Conservation (phyloP, 495 filamentous ascomycete genomes). For the Penicillium longicatenatum region DNA sequence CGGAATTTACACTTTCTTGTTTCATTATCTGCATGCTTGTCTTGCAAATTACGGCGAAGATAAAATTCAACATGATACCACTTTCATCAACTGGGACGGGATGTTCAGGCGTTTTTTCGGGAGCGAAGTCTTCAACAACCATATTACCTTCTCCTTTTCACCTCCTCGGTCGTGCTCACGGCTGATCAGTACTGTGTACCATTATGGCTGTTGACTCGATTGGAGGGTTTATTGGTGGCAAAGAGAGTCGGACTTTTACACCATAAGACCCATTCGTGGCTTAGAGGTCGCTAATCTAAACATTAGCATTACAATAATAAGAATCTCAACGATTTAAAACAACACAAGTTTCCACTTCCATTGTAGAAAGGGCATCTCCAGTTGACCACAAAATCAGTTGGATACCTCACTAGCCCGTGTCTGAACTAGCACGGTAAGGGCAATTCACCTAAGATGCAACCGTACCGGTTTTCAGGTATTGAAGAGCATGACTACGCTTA, state of each 20-base stretch:
- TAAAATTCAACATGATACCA: constrained; percentile 60
- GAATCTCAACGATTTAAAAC: constrained; percentile 15
- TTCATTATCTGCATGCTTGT: constrained; percentile 50
- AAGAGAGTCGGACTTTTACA: constrained; percentile 2
- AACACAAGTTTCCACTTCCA: neutral
- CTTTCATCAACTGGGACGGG: constrained; percentile 52
- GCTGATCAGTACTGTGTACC: constrained; percentile 1
- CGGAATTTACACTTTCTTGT: constrained; percentile 28
- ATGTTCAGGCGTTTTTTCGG: constrained; percentile 45
- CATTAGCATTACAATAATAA: constrained; percentile 49
- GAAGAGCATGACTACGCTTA: no score
- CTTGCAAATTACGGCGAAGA: constrained; percentile 47
- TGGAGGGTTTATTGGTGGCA: constrained; percentile 12
- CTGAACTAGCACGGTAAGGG: no score
- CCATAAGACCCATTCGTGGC: constrained; percentile 5
- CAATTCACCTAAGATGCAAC: no score
- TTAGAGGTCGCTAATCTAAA: constrained; percentile 46
- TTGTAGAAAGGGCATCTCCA: no score
- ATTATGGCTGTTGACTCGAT: neutral
- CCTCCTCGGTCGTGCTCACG: constrained; percentile 12
- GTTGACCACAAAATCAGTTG: no score
- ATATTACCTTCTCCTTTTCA: constrained; percentile 20
- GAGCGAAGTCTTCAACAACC: constrained; percentile 51
- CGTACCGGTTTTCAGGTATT: no score
- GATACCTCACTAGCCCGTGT: no score